Evolutionary conservation across 768 basidiomycete genomes (phyloP).

Genomic region (Artomyces pyxidatus): DNA sequence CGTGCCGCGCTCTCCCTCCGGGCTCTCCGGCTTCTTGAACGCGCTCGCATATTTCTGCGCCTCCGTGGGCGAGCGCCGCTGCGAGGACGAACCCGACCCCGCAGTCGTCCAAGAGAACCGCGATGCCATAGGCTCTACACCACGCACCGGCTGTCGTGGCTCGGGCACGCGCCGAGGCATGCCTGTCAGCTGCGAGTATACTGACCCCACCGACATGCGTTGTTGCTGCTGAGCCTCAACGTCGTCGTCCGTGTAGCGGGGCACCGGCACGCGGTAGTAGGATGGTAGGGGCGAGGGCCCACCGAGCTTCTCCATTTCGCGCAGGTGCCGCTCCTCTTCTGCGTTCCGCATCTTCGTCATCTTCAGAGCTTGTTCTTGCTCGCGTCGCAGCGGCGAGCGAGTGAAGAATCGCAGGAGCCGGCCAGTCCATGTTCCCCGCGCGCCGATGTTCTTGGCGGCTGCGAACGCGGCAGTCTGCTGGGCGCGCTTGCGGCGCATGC

Average conservation of each 20-base stretch:
- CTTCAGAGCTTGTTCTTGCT: slow-evolving; percentile 36
- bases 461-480: slow-evolving; percentile 62
- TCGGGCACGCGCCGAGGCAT: slow-evolving; percentile 52
- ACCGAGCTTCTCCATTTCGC: slow-evolving; percentile 24
- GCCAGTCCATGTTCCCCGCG: slow-evolving; percentile 43
- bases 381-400: slow-evolving; percentile 23
- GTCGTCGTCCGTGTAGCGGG: neutral
- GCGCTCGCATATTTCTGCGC: slow-evolving; percentile 54
- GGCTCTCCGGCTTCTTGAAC: slow-evolving; percentile 22
- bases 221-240: slow-evolving; percentile 7
- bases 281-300: slow-evolving; percentile 36
- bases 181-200: slow-evolving; percentile 69
- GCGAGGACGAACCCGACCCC: slow-evolving; percentile 29
- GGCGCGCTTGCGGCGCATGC: slow-evolving; percentile 58
- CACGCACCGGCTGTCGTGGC: slow-evolving; percentile 57
- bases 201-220: slow-evolving; percentile 29
- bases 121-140: slow-evolving; percentile 29
- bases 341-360: slow-evolving; percentile 42
- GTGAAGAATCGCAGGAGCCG: slow-evolving; percentile 50
- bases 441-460: slow-evolving; percentile 43
- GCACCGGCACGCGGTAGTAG: slow-evolving; percentile 19
- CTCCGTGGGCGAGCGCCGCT: slow-evolving; percentile 34
- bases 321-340: slow-evolving; percentile 42
- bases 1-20: slow-evolving; percentile 26
- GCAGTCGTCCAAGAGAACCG: slow-evolving; percentile 42